Evolutionary conservation across 768 basidiomycete genomes (phyloP), one percentile per base, ranked within the genome.

Genomic region (Inosperma sp.): DNA sequence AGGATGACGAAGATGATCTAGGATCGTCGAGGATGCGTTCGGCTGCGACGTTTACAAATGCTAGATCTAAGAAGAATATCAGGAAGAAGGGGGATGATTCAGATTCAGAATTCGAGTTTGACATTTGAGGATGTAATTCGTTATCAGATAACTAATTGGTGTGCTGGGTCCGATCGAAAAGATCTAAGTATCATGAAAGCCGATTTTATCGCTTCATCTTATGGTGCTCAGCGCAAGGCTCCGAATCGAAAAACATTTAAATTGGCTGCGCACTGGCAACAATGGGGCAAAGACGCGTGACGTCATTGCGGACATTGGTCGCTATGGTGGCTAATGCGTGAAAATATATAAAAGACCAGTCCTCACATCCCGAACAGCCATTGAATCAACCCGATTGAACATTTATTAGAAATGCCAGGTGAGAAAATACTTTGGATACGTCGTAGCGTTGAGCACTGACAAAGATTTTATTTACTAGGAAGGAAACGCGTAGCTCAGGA

Each of bases 101-200:
- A 33, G 82, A 86, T 59, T 87, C 86, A 26, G 92, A 92, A 64
- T 87, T 94, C 63, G 88, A 91, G 60, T 83, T 84, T 62, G 83
- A 83, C 59, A 68, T 83, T 69, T 84, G 78, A 59, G 4, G 25
- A 3, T 4, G 22, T 33, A n/a, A n/a, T n/a, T n/a, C n/a, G n/a
- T n/a, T n/a, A n/a, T n/a, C n/a, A n/a, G n/a, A n/a, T n/a, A n/a
- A n/a, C n/a, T n/a, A n/a, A n/a, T n/a, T n/a, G n/a, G n/a, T n/a
- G n/a, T n/a, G n/a, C n/a, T n/a, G n/a, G n/a, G n/a, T n/a, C n/a
- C n/a, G n/a, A n/a, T n/a, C n/a, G 30, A n/a, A 31, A 31, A 8
- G 30, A n/a, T 31, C n/a, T 31, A 31, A 31, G 8, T 31, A 31
- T 8, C n/a, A n/a, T n/a, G n/a, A n/a, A n/a, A n/a, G n/a, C n/a